phyloP scores from a whole-genome alignment of 805 yeast species.

The Scheffersomyces lignosus region DNA sequence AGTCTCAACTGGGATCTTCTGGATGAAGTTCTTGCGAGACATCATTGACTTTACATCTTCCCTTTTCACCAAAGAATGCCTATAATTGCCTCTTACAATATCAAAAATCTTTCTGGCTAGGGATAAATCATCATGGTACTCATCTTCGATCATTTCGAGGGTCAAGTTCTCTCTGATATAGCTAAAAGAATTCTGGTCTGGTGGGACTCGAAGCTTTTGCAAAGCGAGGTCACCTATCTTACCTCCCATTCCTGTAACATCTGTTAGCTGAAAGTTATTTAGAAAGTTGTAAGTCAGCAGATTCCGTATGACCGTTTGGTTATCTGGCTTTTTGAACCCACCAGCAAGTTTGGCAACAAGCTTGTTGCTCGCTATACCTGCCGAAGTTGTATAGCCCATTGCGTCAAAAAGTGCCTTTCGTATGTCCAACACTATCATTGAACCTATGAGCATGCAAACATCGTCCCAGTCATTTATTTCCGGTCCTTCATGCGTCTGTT shows the following conservation, averaged over 20 bases:
- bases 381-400: slow-evolving; percentile 83
- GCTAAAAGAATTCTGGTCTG: slow-evolving; percentile 42
- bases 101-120: slow-evolving; percentile 58
- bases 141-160: slow-evolving; percentile 17
- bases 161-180: slow-evolving; percentile 53
- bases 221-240: slow-evolving; percentile 67
- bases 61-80: slow-evolving; percentile 55
- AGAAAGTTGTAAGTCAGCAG: slow-evolving; percentile 52
- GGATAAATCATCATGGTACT: slow-evolving; percentile 39
- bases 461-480: slow-evolving; percentile 72
- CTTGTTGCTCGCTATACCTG: slow-evolving; percentile 79
- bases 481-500: background rate
- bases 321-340: slow-evolving; percentile 79
- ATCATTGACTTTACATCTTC: slow-evolving; percentile 81
- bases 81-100: slow-evolving; percentile 62
- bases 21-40: slow-evolving; percentile 77
- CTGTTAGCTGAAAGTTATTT: slow-evolving; percentile 60
- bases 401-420: slow-evolving; percentile 52
- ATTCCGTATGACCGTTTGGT: slow-evolving; percentile 72
- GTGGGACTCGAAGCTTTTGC: slow-evolving; percentile 51
- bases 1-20: slow-evolving; percentile 49
- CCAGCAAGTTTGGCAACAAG: slow-evolving; percentile 85
- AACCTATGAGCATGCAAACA: slow-evolving; percentile 63
- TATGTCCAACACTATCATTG: slow-evolving; percentile 54
- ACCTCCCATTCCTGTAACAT: slow-evolving; percentile 92